A percentile compares a stretch with the other conserved stretches of the same genome.
These are phyloP conservation scores for Scleroderma citrinum DNA, from an alignment of 768 basidiomycete species.

Conservation along the genomic window DNA sequence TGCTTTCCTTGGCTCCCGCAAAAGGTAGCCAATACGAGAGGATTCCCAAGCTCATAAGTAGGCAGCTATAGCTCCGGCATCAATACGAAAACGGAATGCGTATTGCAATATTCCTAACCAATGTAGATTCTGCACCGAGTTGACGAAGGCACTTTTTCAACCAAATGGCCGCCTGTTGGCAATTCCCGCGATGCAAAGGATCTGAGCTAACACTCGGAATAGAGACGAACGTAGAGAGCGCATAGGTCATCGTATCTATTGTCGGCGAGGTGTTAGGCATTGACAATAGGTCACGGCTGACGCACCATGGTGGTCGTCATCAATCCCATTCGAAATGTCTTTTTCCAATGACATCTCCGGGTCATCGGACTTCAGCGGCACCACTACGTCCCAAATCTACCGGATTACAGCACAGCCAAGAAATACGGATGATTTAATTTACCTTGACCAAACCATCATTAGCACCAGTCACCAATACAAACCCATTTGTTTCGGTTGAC, in stretches of 20 bases:
- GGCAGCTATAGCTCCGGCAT: slow-evolving; percentile 48
- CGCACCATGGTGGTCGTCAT: slow-evolving; percentile 18
- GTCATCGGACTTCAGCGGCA: slow-evolving; percentile 9
- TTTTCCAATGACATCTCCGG: background rate
- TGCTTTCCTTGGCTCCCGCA: slow-evolving; percentile 55
- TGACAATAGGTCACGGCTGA: background rate
- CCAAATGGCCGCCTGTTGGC: slow-evolving; percentile 92
- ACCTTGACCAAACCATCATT: slow-evolving; percentile 86
- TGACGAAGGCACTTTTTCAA: slow-evolving; percentile 82
- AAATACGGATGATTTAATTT: background rate
- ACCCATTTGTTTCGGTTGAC: slow-evolving; percentile 18
- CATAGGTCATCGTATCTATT: slow-evolving; percentile 68
- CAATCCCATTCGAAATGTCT: slow-evolving; percentile 5
- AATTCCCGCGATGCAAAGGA: slow-evolving; percentile 70
- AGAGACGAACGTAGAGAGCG: slow-evolving; percentile 79
- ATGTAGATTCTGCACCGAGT: slow-evolving; percentile 74
- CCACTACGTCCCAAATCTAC: slow-evolving; percentile 51
- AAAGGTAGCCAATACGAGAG: slow-evolving; percentile 88
- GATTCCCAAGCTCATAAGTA: slow-evolving; percentile 71
- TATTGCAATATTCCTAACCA: slow-evolving; percentile 43
- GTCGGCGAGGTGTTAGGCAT: slow-evolving; percentile 1
- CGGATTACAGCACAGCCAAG: background rate
- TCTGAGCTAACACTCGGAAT: slow-evolving; percentile 80
- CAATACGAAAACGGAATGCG: background rate
- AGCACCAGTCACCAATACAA: slow-evolving; percentile 66